A percentile compares a stretch with the other conserved stretches of the same genome.
Evolutionary conservation across 2,329 filamentous ascomycete genomes (phyloP).

Genomic region (Calonectria multiphialidica): DNA sequence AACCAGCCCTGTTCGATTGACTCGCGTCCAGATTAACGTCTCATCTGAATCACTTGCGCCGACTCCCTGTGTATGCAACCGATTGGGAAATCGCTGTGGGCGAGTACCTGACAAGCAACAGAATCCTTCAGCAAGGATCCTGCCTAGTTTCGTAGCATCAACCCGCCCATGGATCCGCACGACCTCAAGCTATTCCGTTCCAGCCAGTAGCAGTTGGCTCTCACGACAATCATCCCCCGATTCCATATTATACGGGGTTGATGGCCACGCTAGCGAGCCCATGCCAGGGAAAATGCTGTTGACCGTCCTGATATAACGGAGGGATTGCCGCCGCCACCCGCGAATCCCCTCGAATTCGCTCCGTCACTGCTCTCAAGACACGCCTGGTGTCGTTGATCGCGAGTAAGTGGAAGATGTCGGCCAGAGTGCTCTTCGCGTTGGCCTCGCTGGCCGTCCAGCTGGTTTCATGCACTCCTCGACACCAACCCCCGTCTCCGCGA

Average conservation of each 20-base stretch:
- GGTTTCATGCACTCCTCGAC: neutral
- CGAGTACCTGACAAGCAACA: neutral
- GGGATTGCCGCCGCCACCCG: neutral
- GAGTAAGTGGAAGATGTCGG: neutral
- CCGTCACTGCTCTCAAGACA: neutral
- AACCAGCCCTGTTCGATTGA: neutral
- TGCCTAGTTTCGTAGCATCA: neutral
- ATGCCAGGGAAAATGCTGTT: neutral
- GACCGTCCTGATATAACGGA: neutral
- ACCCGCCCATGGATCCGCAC: neutral
- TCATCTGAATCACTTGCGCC: no score
- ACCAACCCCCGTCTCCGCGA: neutral
- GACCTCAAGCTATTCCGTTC: neutral
- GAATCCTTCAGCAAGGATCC: neutral
- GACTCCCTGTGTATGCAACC: neutral
- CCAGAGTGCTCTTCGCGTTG: neutral
- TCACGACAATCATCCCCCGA: neutral
- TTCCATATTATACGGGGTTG: neutral
- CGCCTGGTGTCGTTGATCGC: neutral
- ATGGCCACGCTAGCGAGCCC: neutral
- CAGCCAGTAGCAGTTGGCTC: neutral
- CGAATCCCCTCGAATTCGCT: neutral
- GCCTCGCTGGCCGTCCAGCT: slow-evolving; percentile 3
- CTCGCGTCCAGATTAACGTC: neutral
- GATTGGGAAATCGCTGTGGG: neutral